These are phyloP conservation scores for Dendrocalamus latiflorus DNA, from an alignment of 202 grass and related monocot species.

Conservation along the genomic window DNA sequence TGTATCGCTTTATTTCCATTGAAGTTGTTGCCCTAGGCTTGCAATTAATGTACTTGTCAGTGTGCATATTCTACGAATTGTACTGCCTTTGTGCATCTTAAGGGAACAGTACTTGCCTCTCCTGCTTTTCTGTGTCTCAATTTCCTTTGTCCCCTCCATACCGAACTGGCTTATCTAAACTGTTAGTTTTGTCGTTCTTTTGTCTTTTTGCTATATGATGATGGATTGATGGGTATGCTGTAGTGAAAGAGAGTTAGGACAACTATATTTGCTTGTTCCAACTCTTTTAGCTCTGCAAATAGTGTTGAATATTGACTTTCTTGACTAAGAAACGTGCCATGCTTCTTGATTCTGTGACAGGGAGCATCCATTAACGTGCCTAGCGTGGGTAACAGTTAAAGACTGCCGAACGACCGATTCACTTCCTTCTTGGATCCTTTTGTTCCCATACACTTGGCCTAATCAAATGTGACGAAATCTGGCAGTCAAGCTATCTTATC, in stretches of 20 bases:
- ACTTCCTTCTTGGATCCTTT: neutral
- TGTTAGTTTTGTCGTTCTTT: neutral
- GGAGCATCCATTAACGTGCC: neutral
- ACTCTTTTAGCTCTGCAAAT: neutral
- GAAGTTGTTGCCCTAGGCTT: neutral
- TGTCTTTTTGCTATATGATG: neutral
- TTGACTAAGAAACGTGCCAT: neutral
- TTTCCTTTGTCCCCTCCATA: neutral
- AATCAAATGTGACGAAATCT: neutral
- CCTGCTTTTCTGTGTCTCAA: neutral
- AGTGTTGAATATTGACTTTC: slow-evolving; percentile 3
- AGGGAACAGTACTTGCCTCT: neutral
- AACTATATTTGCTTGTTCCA: neutral
- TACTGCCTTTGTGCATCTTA: neutral
- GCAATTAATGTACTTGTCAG: neutral
- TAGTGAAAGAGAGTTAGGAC: neutral
- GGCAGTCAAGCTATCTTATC: neutral
- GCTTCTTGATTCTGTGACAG: neutral
- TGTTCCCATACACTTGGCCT: neutral
- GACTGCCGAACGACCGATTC: neutral
- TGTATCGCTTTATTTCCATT: slow-evolving; percentile 22
- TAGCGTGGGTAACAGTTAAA: neutral
- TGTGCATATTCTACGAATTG: too few species aligned
- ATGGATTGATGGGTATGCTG: neutral
- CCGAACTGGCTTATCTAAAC: neutral